Base-by-base conservation (phyloP, 1,284 basidiomycete species). In the Pascua guehoae region DNA sequence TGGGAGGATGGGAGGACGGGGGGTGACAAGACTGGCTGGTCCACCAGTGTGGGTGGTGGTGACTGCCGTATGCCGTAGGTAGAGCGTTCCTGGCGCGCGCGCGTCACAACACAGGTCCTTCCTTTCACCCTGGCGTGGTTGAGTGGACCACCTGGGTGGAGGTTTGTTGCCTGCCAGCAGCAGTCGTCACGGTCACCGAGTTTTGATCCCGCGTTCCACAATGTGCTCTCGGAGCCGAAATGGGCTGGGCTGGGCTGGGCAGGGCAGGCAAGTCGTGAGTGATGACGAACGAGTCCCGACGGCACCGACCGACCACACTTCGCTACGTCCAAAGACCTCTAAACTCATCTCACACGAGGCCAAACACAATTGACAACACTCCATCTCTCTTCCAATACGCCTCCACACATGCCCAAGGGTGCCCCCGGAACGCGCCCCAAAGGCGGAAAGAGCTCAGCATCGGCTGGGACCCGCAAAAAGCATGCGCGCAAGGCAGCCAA, bases 401-500 rank as follows among this genome's bases (percentile, higher is more conserved):
- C 43, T 41, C n/a, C 14, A 2, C 5, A 37, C 15, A 56, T 57
- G 58, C 17, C 17, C 15, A 61, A 57, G 32, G 59, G 53, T n/a
- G 37, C 8, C 38, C 46, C 49, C 36, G 16, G 12, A 39, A 51
- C 49, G 18, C 44, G 49, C 39, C 24, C 40, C 24, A 57, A 57
- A 40, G 53, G 44, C 7, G 38, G 10, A 7, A 56, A 52, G 17
- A 54, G 86, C 5, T 93, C 88, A 11, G 88, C 87, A 15, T 81
- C 83, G 1, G 85, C 88, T 3, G 89, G 79, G 2, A 95, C 91
- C 12, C 84, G 90, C 54, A 94, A 92, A 81, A 94, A 80, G 69
- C 73, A 70, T 58, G 72, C 66, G 49, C 72, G 63, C 47, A 75
- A 71, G 38, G 66, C 63, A 4, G 65, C 49, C 53, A 68, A 63